Conservation (phyloP, 495 filamentous ascomycete species). For the Talaromyces borbonicus region DNA sequence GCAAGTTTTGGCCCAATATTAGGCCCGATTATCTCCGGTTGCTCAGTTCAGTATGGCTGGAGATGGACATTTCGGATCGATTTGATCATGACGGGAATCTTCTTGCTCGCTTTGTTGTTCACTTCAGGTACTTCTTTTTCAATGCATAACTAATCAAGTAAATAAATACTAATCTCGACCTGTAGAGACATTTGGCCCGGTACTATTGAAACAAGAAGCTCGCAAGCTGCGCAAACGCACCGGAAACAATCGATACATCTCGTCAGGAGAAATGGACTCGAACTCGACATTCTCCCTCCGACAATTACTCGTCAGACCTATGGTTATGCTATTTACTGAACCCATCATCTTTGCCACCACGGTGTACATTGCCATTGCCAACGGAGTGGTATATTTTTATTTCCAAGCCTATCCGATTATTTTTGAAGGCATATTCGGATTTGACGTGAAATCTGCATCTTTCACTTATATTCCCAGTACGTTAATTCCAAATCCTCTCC, state of each 20-base stretch:
- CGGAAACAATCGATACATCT: constrained; percentile 31
- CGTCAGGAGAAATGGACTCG: constrained; percentile 30
- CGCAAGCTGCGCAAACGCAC: constrained; percentile 52
- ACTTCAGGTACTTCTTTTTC: constrained; percentile 32
- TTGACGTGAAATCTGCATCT: constrained; percentile 28
- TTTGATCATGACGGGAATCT: constrained; percentile 45
- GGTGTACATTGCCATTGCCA: constrained; percentile 58
- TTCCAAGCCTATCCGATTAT: constrained; percentile 61
- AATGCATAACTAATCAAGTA: background rate
- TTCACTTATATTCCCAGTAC: constrained; percentile 34
- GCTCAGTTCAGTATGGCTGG: constrained; percentile 48
- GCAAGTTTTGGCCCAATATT: constrained; percentile 58
- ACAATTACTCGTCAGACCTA: constrained; percentile 39
- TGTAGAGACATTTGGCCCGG: constrained; percentile 63
- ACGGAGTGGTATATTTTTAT: constrained; percentile 65
- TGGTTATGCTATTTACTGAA: constrained; percentile 30
- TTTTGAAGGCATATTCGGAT: constrained; percentile 35
- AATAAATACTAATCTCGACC: background rate
- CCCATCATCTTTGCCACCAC: constrained; percentile 25
- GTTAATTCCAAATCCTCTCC: too few species aligned
- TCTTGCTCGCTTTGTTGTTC: constrained; percentile 32
- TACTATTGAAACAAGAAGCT: constrained; percentile 53
- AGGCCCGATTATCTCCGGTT: constrained; percentile 60
- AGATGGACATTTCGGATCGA: constrained; percentile 57
- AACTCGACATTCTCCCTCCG: constrained; percentile 28